Percentiles rank a stretch among this genome's conserved stretches.
These are phyloP conservation scores for Phytopythium chamaehyphon DNA, from an alignment of 352 stramenopile species.

Conservation along the genomic window DNA sequence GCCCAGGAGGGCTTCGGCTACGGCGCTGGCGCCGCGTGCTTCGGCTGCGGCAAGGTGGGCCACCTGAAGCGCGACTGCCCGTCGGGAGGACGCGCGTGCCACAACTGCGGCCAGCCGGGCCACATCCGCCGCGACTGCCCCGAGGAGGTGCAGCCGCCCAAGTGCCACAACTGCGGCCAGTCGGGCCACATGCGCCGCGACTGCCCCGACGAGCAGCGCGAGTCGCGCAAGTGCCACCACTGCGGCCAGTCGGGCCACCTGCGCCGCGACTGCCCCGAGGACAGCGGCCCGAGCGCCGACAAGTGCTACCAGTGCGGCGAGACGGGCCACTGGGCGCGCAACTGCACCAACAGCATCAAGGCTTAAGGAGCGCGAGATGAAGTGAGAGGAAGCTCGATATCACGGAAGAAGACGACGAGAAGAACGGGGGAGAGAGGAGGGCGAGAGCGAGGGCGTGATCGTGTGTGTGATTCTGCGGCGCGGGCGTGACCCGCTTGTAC, in stretches of 20 bases:
- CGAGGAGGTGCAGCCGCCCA: slow-evolving; percentile 64
- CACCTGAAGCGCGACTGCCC: slow-evolving; percentile 85
- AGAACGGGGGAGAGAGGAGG: slow-evolving; percentile 39
- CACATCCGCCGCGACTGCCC: slow-evolving; percentile 81
- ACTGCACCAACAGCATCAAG: slow-evolving; percentile 51
- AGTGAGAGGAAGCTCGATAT: no score
- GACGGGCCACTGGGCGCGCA: slow-evolving; percentile 72
- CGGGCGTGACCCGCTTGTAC: slow-evolving; percentile 49
- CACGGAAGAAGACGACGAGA: slow-evolving; percentile 38
- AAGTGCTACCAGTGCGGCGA: slow-evolving; percentile 85
- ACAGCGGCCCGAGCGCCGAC: slow-evolving; percentile 58
- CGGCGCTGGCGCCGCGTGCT: slow-evolving; percentile 51
- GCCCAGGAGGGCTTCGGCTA: slow-evolving; percentile 34
- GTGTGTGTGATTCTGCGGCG: slow-evolving; percentile 33
- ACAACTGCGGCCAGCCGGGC: slow-evolving; percentile 77
- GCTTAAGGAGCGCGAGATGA: slow-evolving; percentile 29
- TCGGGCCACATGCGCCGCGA: slow-evolving; percentile 65
- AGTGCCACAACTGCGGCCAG: slow-evolving; percentile 82
- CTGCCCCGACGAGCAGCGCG: slow-evolving; percentile 60
- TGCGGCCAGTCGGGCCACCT: slow-evolving; percentile 66
- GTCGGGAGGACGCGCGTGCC: slow-evolving; percentile 58
- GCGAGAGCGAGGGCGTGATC: slow-evolving; percentile 12
- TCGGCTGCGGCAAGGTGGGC: slow-evolving; percentile 71
- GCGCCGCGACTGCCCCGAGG: slow-evolving; percentile 77
- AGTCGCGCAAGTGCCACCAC: slow-evolving; percentile 75